Evolutionary conservation across 495 filamentous ascomycete species (phyloP).

Genomic region (Xylaria flabelliformis): DNA sequence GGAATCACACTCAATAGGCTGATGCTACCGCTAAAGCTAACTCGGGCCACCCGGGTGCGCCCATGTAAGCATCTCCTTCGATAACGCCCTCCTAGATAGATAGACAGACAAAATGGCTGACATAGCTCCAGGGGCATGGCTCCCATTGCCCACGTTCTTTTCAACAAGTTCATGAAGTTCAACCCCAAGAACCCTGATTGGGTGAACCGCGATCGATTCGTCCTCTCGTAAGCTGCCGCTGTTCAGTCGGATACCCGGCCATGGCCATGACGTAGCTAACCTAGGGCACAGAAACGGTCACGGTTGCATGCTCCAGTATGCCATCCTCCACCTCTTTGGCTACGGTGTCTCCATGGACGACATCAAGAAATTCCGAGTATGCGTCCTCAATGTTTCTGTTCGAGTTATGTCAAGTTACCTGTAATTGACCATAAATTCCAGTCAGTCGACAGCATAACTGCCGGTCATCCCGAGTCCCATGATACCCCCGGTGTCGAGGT

Average conservation of each 20-base stretch:
- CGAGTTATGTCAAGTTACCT: neutral
- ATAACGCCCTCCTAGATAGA: conserved; percentile 9
- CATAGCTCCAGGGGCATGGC: conserved; percentile 78
- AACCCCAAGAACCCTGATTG: conserved; percentile 99
- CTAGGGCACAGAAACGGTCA: conserved; percentile 79
- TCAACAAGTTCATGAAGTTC: conserved; percentile 98
- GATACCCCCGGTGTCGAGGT: conserved; percentile 97
- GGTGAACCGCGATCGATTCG: conserved; percentile 96
- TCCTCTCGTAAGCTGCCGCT: conserved; percentile 84
- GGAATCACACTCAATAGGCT: conserved; percentile 64
- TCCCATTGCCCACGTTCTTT: conserved; percentile 95
- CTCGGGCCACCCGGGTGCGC: conserved; percentile 97
- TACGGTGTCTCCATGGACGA: conserved; percentile 86
- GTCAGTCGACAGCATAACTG: conserved; percentile 90
- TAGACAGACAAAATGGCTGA: conserved; percentile 28
- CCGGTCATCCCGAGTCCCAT: conserved; percentile 95
- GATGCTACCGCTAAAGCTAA: conserved; percentile 97
- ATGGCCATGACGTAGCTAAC: conserved; percentile 18
- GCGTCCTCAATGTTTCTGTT: conserved; percentile 42
- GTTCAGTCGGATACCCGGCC: neutral
- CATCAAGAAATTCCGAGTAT: conserved; percentile 92
- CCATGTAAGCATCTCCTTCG: conserved; percentile 65
- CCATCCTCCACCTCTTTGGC: conserved; percentile 95
- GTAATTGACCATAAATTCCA: conserved; percentile 39
- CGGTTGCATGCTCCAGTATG: conserved; percentile 99